Conservation (phyloP, 768 basidiomycete species). For the Podaxis mareebaensis region DNA sequence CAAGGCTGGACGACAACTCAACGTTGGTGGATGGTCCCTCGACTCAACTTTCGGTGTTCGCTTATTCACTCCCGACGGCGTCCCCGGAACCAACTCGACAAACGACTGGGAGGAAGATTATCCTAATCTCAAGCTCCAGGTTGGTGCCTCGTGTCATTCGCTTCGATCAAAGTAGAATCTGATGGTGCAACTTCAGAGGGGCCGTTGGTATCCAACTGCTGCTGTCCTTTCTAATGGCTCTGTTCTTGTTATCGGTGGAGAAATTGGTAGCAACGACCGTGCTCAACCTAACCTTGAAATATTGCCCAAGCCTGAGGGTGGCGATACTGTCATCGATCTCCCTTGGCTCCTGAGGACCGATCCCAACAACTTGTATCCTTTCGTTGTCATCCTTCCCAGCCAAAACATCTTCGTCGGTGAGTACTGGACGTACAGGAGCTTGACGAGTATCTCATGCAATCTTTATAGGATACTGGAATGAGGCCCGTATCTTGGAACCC, state of each 20-base stretch:
- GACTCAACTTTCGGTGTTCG: constrained; percentile 73
- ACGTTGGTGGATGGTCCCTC: constrained; percentile 71
- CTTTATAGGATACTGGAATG: constrained; percentile 69
- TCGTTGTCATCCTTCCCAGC: constrained; percentile 70
- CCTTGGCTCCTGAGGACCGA: constrained; percentile 73
- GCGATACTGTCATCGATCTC: constrained; percentile 57
- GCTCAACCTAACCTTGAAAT: constrained; percentile 73
- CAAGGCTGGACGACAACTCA: constrained; percentile 63
- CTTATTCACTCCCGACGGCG: constrained; percentile 71
- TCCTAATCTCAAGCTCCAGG: constrained; percentile 59
- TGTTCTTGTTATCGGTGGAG: constrained; percentile 74
- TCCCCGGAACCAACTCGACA: constrained; percentile 66
- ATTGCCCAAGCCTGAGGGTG: constrained; percentile 66
- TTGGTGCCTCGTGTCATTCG: constrained; percentile 24
- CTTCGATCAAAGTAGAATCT: neutral
- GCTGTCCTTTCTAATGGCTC: constrained; percentile 73
- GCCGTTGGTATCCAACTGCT: constrained; percentile 74
- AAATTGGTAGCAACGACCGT: constrained; percentile 65
- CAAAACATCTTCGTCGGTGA: constrained; percentile 69
- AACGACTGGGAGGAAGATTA: constrained; percentile 81
- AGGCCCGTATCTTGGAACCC: constrained; percentile 75
- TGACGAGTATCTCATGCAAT: neutral
- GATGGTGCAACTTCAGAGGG: constrained; percentile 36
- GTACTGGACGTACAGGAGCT: constrained; percentile 20
- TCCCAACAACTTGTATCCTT: constrained; percentile 81